Conservation (phyloP, 2,329 filamentous ascomycete genomes). For the Microsporum ferrugineum region DNA sequence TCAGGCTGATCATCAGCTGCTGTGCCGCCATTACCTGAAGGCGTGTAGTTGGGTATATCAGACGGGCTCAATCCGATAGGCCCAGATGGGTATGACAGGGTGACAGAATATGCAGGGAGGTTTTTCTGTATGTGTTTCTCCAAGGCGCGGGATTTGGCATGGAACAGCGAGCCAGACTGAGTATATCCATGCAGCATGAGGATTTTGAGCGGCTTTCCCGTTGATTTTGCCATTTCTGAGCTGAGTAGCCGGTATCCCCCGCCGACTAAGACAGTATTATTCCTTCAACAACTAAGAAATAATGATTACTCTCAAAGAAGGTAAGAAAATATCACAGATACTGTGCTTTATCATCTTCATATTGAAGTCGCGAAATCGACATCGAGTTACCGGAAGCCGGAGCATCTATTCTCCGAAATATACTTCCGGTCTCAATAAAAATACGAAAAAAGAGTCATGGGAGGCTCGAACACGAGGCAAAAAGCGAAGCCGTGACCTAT, state of each 20-base stretch:
- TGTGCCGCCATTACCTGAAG: conserved; percentile 17
- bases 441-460: background rate
- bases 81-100: conserved; percentile 57
- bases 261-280: background rate
- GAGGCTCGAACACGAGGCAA: background rate
- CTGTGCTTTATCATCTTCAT: no score
- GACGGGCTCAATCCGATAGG: conserved; percentile 51
- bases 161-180: conserved; percentile 77
- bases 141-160: conserved; percentile 75
- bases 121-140: conserved; percentile 68
- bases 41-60: conserved; percentile 59
- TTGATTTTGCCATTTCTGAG: conserved; percentile 5
- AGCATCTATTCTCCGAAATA: background rate
- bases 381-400: background rate
- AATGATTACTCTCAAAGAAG: background rate
- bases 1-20: conserved; percentile 43
- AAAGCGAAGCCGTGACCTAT: background rate
- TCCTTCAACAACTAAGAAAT: background rate
- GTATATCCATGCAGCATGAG: conserved; percentile 82
- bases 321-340: background rate
- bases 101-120: conserved; percentile 51
- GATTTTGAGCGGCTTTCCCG: conserved; percentile 43
- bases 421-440: background rate
- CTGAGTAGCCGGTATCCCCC: no score
- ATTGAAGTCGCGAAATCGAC: background rate